Base-by-base conservation (phyloP, 805 yeast species). In the Saturnispora diversa region DNA sequence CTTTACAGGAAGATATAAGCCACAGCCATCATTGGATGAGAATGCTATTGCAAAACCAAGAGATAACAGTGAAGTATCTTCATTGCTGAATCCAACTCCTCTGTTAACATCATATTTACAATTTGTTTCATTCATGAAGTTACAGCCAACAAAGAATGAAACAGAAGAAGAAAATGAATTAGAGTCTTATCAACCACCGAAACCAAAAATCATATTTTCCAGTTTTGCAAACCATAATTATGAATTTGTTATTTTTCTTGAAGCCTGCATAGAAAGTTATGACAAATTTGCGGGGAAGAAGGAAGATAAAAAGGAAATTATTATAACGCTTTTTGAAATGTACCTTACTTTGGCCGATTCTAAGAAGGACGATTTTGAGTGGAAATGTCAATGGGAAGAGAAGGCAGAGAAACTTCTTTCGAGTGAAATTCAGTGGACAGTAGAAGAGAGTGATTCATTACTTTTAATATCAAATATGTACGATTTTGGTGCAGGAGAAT, bases 221-320 rank as follows among this genome's bases (percentile, higher is more conserved):
- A 77, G 94, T 1, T 92, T 92, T 57, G 75, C 84, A n/a, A 74
- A 80, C 49, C 85, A 83, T 55, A 87, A 92, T 0, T 74, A 79
- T 53, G 92, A 88, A 54, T 90, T 92, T 68, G 92, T 88, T 20
- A 83, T 84, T 6, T 92, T 92, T 47, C 60, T 92, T 42, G 98
- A 92, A 56, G 97, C 97, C 0, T 86, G 95, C 51, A 62, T 87
- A 12, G 84, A 80, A 50, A 70, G 83, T 10, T 84, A 84, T 54
- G 87, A 80, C 41, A 71, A 70, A 42, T 84, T 79, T 53, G 92
- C 83, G 39, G 90, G 92, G 0, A 68, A 73, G 38, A 59, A 59
- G 4, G 74, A 72, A 46, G 96, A 90, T 52, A 75, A 78, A 49
- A 72, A 72, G 38, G 94, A 81, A 35, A 68, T 90, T 32, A 65